These are phyloP conservation scores for Eucalyptus marginata DNA, from an alignment of 345 rosid species.

Conservation along the genomic window DNA sequence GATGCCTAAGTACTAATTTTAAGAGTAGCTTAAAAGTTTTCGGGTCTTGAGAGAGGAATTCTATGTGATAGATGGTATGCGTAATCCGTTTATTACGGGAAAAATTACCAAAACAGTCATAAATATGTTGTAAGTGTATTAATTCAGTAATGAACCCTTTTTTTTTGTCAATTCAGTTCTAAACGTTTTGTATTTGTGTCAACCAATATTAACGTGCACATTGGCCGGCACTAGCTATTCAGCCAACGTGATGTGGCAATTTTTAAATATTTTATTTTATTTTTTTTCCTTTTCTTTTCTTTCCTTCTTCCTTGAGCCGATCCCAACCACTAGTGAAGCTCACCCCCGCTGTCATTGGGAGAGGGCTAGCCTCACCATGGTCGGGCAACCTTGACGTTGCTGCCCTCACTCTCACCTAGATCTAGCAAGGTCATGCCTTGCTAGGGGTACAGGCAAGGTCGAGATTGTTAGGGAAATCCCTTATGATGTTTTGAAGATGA, in stretches of 20 bases:
- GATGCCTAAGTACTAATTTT: not conserved
- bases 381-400: too few relatives aligned
- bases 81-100: rapidly evolving
- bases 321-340: not conserved
- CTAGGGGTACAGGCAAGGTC: too few relatives aligned
- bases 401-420: too few relatives aligned
- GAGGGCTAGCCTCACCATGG: not conserved
- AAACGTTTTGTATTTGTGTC: too few relatives aligned
- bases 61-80: not conserved
- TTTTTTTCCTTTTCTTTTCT: too few relatives aligned
- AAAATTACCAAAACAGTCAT: too few relatives aligned
- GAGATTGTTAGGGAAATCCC: too few relatives aligned
- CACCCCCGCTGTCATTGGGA: rapidly evolving
- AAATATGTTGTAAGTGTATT: too few relatives aligned
- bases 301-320: not conserved
- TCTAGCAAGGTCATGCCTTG: too few relatives aligned
- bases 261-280: too few relatives aligned
- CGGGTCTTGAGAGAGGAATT: not conserved
- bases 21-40: not conserved
- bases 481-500: too few relatives aligned
- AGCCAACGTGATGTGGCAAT: not conserved
- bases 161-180: too few relatives aligned
- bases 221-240: rapidly evolving
- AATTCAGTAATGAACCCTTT: not conserved
- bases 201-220: rapidly evolving